Conservation (phyloP, 2,329 filamentous ascomycete genomes). For the Pseudocercospora musae region DNA sequence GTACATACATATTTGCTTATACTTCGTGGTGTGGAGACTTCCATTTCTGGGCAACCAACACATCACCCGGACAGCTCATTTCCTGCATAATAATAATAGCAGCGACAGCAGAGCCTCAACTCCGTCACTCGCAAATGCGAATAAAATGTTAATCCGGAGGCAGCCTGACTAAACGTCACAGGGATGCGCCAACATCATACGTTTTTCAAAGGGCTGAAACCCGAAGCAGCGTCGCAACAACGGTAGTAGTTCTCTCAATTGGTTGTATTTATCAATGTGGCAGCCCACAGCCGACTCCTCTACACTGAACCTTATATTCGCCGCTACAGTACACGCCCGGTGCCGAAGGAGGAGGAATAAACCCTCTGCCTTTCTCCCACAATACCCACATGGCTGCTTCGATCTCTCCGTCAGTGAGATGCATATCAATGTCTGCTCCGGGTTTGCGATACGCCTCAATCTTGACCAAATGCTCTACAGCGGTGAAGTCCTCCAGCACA, state of each 20-base stretch:
- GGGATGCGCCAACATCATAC: too few species aligned
- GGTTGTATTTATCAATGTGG: neutral
- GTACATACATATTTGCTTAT: too few species aligned
- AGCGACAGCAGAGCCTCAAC: neutral
- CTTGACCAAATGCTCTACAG: neutral
- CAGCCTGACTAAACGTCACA: too few species aligned
- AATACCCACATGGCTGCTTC: neutral
- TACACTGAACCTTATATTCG: neutral
- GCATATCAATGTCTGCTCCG: neutral
- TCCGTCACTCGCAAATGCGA: too few species aligned
- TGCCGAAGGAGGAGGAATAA: neutral
- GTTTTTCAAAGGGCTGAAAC: too few species aligned
- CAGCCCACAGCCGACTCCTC: neutral
- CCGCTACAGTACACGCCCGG: neutral
- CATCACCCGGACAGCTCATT: neutral
- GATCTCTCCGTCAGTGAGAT: neutral
- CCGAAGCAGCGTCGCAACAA: too few species aligned
- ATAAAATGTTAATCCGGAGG: too few species aligned
- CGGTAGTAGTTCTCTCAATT: too few species aligned
- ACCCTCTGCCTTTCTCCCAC: neutral
- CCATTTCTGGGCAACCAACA: neutral
- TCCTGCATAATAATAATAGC: neutral
- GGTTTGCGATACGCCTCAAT: neutral
- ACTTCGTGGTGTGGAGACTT: too few species aligned
- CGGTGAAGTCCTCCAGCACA: neutral